Base-by-base conservation (phyloP, 2,329 filamentous ascomycete species). In the Hypoxylon sp. region DNA sequence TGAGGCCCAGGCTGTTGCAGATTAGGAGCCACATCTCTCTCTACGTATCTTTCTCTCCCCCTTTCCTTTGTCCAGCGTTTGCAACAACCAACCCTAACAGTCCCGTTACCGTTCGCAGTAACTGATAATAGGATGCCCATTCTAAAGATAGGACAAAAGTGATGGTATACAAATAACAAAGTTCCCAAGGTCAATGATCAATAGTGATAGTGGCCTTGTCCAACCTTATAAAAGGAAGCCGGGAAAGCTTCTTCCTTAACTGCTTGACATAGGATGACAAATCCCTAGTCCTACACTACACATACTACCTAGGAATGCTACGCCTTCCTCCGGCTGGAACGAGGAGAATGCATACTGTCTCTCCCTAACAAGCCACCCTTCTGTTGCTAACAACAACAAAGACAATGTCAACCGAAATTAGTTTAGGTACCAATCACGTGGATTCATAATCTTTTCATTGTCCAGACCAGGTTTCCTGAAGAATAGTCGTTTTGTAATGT, bases 391-490 rank as follows among this genome's bases (percentile, higher is more conserved):
- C 56, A 43, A 67, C 55, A 73, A 78, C 77, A 79, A 79, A 79
- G 76, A 76, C 75, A 74, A 78, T 78, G 76, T 78, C 74, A 71
- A 70, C 76, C 74, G 73, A 77, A 78, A 72, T 68, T 68, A 72
- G 73, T 48, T 63, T 68, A 73, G 65, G 25, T 56, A 65, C 32
- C 14, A 21, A 45, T 71, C 62, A 69, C 66, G 64, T 68, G 63
- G 65, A 3, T n/a, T 65, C 41, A 50, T 56, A 62, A 50, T 47
- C 21, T 61, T 58, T 45, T 59, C 64, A 69, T 69, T 69, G 62
- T 69, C 46, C 34, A 12, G 32, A 21, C 41, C 54, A 58, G 55
- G 55, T 25, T 58, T 63, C 58, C 23, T 34, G 51, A 54, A 57
- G 51, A 63, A 52, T 32, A 34, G 54, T 57, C 43, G 67, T 70